These are phyloP conservation scores for Globisporangium middletonii DNA, from an alignment of 352 stramenopile genomes.

Conservation along the genomic window DNA sequence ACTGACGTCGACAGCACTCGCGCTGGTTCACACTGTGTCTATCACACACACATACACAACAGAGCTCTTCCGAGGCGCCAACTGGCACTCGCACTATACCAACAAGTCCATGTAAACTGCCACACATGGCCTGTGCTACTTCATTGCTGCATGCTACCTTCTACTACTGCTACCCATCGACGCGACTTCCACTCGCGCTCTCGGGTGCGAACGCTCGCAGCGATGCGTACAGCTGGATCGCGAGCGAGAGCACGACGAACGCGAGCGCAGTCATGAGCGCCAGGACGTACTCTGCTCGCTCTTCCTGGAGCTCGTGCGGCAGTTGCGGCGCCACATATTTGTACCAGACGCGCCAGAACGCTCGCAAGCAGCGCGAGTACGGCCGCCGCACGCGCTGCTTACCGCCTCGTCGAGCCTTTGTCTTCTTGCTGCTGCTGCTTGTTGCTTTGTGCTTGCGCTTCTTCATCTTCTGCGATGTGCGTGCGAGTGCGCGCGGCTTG, in stretches of 20 bases:
- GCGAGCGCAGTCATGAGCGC: slow-evolving; percentile 1
- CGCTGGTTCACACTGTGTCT: no score
- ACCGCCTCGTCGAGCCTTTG: neutral
- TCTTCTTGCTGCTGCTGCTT: neutral
- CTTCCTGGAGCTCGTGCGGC: slow-evolving; percentile 6
- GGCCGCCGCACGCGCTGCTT: neutral
- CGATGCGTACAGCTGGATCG: slow-evolving; percentile 6
- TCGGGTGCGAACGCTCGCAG: neutral
- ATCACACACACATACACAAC: no score
- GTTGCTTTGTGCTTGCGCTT: neutral
- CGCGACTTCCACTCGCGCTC: no score
- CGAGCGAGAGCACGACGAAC: slow-evolving; percentile 9
- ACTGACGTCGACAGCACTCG: no score
- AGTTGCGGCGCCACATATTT: slow-evolving; percentile 4
- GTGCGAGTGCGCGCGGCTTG: neutral
- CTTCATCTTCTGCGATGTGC: neutral
- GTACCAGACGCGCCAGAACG: slow-evolving; percentile 11
- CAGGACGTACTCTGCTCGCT: slow-evolving; percentile 10
- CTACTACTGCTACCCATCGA: no score
- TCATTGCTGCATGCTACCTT: no score
- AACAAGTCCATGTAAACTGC: no score
- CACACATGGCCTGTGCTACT: no score
- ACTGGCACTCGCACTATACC: no score
- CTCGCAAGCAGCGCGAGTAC: neutral
- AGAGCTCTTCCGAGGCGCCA: no score